These are phyloP conservation scores for Candida sp. DNA, from an alignment of 1,139 yeast species.

Conservation along the genomic window DNA sequence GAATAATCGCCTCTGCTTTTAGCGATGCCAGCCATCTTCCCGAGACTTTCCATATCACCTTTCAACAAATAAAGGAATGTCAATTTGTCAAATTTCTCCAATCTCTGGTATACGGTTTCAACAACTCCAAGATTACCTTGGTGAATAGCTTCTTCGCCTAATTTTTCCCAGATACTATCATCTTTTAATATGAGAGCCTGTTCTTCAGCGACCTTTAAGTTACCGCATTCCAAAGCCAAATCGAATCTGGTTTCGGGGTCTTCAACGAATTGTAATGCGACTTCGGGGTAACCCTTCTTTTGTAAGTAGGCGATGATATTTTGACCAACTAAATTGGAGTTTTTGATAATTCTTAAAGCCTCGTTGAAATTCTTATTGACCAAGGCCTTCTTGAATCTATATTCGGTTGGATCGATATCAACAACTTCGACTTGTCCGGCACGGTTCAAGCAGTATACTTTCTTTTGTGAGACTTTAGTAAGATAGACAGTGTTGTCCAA, in stretches of 20 bases:
- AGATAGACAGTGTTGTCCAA: slow-evolving; percentile 89
- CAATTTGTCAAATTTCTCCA: slow-evolving; percentile 81
- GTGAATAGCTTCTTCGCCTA: slow-evolving; percentile 81
- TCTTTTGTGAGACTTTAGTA: slow-evolving; percentile 64
- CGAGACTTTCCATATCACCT: slow-evolving; percentile 73
- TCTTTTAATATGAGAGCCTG: slow-evolving; percentile 81
- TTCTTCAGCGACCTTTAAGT: slow-evolving; percentile 79
- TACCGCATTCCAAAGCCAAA: slow-evolving; percentile 91
- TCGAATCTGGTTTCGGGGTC: slow-evolving; percentile 97
- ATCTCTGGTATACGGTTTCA: slow-evolving; percentile 87
- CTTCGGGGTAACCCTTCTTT: slow-evolving; percentile 92
- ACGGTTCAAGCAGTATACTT: slow-evolving; percentile 80
- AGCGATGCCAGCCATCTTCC: slow-evolving; percentile 87
- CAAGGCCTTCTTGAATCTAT: slow-evolving; percentile 90
- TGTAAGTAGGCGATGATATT: slow-evolving; percentile 94
- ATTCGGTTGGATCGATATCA: slow-evolving; percentile 92
- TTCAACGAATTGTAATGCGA: slow-evolving; percentile 92
- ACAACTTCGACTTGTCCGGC: slow-evolving; percentile 79
- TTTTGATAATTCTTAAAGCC: slow-evolving; percentile 84
- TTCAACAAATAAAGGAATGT: slow-evolving; percentile 83
- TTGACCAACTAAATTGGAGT: slow-evolving; percentile 93
- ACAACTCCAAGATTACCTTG: slow-evolving; percentile 89
- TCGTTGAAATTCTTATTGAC: slow-evolving; percentile 89
- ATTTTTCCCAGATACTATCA: slow-evolving; percentile 70
- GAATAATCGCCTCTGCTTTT: slow-evolving; percentile 82